A percentile compares a stretch with the other conserved stretches of the same genome.
These are phyloP conservation scores for Massarina eburnea DNA, from an alignment of 2,329 filamentous ascomycete genomes.

Conservation along the genomic window DNA sequence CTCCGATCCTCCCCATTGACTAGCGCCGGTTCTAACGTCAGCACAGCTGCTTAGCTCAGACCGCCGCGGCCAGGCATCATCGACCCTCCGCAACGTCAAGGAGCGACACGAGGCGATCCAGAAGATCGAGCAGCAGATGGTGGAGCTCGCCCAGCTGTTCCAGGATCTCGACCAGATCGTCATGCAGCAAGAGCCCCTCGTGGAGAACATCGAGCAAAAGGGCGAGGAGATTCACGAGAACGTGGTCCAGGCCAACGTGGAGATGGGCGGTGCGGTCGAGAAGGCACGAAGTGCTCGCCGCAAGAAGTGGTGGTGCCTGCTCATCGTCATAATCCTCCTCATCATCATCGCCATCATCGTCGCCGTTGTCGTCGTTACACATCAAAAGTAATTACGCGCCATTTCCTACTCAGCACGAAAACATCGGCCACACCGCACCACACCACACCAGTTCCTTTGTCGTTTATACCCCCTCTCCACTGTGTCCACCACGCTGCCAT, in stretches of 20 bases:
- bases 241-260: slow-evolving; percentile 79
- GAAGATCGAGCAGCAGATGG: slow-evolving; percentile 90
- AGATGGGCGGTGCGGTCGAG: slow-evolving; percentile 78
- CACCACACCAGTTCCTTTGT: not conserved
- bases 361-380: slow-evolving; percentile 31
- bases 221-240: slow-evolving; percentile 83
- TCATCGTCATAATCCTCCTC: slow-evolving; percentile 58
- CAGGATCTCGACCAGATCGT: slow-evolving; percentile 85
- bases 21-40: slow-evolving; percentile 12
- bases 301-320: slow-evolving; percentile 98
- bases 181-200: slow-evolving; percentile 79
- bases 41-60: slow-evolving; percentile 72
- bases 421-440: not conserved
- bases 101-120: slow-evolving; percentile 83
- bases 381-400: not conserved
- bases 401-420: not conserved
- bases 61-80: slow-evolving; percentile 77
- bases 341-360: slow-evolving; percentile 44
- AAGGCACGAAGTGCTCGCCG: slow-evolving; percentile 68
- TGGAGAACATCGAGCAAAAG: slow-evolving; percentile 82
- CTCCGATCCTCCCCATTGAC: not conserved
- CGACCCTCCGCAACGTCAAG: slow-evolving; percentile 76
- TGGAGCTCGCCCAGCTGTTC: slow-evolving; percentile 84
- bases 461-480: not conserved
- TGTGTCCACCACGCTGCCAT: not conserved